These are phyloP conservation scores for Fusarium continuum DNA, from an alignment of 2,329 filamentous ascomycete species.

Conservation along the genomic window DNA sequence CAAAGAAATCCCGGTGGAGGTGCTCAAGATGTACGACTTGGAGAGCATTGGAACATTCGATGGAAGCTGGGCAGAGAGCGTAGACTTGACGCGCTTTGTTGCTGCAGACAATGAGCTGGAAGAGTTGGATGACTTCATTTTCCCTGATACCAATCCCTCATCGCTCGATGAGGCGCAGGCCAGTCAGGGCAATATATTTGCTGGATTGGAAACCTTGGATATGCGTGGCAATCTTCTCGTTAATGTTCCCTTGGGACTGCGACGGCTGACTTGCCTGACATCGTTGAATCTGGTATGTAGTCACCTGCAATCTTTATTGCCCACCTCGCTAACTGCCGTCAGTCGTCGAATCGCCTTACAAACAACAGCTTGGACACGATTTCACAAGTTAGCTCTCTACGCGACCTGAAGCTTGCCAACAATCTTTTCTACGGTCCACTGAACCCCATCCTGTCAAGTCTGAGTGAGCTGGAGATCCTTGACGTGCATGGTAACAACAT, in stretches of 20 bases:
- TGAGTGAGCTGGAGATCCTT: slow-evolving; percentile 78
- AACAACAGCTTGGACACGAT: slow-evolving; percentile 78
- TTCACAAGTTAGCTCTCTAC: slow-evolving; percentile 74
- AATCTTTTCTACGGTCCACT: slow-evolving; percentile 78
- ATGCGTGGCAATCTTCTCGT: slow-evolving; percentile 84
- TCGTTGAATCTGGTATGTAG: slow-evolving; percentile 79
- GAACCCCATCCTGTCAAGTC: slow-evolving; percentile 66
- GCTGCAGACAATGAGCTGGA: slow-evolving; percentile 91
- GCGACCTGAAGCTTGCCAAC: slow-evolving; percentile 82
- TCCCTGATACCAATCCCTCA: slow-evolving; percentile 74
- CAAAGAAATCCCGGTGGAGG: slow-evolving; percentile 80
- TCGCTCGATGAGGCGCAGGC: slow-evolving; percentile 72
- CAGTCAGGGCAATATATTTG: slow-evolving; percentile 78
- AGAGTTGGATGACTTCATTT: slow-evolving; percentile 75
- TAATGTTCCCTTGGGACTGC: slow-evolving; percentile 77
- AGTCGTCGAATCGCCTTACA: slow-evolving; percentile 83
- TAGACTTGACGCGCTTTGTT: slow-evolving; percentile 84
- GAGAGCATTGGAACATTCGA: slow-evolving; percentile 70
- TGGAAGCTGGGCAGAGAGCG: slow-evolving; percentile 87
- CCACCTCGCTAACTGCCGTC: slow-evolving; percentile 29
- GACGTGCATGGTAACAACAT: slow-evolving; percentile 86
- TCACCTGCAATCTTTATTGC: not conserved
- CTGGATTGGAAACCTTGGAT: slow-evolving; percentile 81
- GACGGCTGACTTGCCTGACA: slow-evolving; percentile 77
- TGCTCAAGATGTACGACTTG: slow-evolving; percentile 90